phyloP scores from a whole-genome alignment of 306 rosid species.

The Malus sylvestris region DNA sequence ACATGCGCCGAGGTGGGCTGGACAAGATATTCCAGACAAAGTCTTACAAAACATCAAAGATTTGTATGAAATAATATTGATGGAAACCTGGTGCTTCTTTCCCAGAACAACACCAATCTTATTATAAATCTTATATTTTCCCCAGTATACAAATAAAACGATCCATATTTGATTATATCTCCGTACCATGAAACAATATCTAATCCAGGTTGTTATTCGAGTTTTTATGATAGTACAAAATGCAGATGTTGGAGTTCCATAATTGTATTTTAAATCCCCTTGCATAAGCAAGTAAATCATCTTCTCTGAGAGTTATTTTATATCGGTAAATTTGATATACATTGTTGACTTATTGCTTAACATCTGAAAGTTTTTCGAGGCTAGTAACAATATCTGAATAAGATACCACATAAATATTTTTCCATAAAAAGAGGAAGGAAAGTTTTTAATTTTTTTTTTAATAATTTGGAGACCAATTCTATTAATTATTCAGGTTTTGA shows the following conservation, averaged over 20 bases:
- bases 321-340: background rate
- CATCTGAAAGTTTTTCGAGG: background rate
- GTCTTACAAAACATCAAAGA: slow-evolving; percentile 48
- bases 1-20: slow-evolving; percentile 59
- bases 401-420: background rate
- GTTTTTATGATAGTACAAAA: slow-evolving; percentile 26
- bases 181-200: slow-evolving; percentile 43
- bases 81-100: slow-evolving; percentile 42
- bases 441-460: background rate
- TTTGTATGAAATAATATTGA: slow-evolving; percentile 37
- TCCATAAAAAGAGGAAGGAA: background rate
- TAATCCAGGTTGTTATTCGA: slow-evolving; percentile 15
- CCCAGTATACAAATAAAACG: slow-evolving; percentile 21
- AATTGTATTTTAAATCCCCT: background rate
- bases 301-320: background rate
- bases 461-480: background rate
- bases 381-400: background rate
- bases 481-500: background rate
- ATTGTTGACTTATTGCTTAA: background rate
- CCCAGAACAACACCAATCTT: slow-evolving; percentile 21
- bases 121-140: background rate
- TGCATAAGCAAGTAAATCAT: background rate
- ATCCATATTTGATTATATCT: slow-evolving; percentile 26
- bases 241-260: background rate
- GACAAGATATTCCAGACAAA: slow-evolving; percentile 84